Conservation (phyloP, 2,329 filamentous ascomycete species). For the Drechslerella dactyloides region DNA sequence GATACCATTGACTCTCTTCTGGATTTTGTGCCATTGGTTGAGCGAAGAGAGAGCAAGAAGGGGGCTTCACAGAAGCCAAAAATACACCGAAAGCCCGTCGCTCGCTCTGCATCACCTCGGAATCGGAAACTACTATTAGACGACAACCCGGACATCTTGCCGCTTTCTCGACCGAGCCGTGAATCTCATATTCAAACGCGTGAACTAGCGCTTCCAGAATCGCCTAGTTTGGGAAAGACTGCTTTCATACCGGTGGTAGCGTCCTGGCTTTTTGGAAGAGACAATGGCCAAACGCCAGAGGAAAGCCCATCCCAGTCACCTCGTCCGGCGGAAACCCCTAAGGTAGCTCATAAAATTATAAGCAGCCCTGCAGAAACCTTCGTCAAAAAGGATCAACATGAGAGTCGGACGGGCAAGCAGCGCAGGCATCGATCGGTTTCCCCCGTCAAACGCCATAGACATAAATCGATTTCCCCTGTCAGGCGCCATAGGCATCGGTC, state of each 20-base stretch:
- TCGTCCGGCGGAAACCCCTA: neutral
- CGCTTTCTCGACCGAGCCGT: neutral
- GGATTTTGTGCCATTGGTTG: neutral
- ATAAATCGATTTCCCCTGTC: constrained; percentile 9
- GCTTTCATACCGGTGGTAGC: constrained; percentile 23
- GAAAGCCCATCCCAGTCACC: constrained; percentile 9
- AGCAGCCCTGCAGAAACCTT: neutral
- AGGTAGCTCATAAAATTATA: neutral
- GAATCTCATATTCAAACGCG: neutral
- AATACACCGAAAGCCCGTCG: neutral
- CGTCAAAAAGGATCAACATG: neutral
- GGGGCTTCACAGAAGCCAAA: neutral
- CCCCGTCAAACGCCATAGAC: constrained; percentile 6
- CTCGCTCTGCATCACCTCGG: constrained; percentile 30
- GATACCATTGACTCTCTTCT: constrained; percentile 28
- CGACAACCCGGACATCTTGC: neutral
- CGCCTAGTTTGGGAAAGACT: constrained; percentile 11
- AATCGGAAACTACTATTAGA: constrained; percentile 7
- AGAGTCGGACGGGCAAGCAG: neutral
- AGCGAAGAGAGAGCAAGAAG: constrained; percentile 1
- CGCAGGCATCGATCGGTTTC: constrained; percentile 26
- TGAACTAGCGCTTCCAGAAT: neutral
- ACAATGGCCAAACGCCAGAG: neutral
- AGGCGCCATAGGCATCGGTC: constrained; percentile 7
- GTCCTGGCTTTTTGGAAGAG: constrained; percentile 22